Conservation (phyloP, 768 basidiomycete species). For the Rhizopogon vinicolor region DNA sequence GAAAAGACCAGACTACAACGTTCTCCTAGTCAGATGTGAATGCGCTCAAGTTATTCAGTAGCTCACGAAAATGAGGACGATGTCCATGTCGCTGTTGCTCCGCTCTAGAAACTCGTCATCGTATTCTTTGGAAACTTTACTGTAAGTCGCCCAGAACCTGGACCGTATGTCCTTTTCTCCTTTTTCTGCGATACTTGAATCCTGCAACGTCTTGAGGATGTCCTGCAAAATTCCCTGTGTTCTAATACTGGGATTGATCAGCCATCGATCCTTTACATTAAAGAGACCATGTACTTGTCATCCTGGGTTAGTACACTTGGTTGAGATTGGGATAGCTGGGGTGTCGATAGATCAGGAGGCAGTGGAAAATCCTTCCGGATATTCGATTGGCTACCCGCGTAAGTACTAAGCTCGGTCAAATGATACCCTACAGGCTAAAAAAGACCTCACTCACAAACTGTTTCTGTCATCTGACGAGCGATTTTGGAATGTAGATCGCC, state of each 20-base stretch:
- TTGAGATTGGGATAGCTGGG: not conserved
- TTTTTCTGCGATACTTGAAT: not conserved
- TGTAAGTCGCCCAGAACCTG: constrained; percentile 13
- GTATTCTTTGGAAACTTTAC: constrained; percentile 8
- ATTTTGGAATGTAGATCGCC: not conserved
- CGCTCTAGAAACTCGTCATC: constrained; percentile 14
- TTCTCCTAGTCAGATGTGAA: constrained; percentile 8
- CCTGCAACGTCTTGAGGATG: not conserved
- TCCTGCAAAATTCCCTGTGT: not conserved
- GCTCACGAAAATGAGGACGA: constrained; percentile 15
- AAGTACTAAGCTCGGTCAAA: not conserved
- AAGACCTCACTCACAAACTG: not conserved
- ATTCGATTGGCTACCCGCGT: not conserved
- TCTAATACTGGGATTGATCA: not conserved
- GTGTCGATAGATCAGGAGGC: not conserved
- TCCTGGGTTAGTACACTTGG: not conserved
- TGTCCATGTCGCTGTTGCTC: constrained; percentile 14
- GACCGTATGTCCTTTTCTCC: constrained; percentile 1
- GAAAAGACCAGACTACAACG: constrained; percentile 3
- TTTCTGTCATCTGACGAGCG: not conserved
- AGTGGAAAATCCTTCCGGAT: not conserved
- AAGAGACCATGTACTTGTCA: not conserved
- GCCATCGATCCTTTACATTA: not conserved
- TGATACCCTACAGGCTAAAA: not conserved
- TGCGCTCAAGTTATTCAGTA: too few species aligned